These are phyloP conservation scores for Cytospora piceicola DNA, from an alignment of 2,329 filamentous ascomycete genomes.

Conservation along the genomic window DNA sequence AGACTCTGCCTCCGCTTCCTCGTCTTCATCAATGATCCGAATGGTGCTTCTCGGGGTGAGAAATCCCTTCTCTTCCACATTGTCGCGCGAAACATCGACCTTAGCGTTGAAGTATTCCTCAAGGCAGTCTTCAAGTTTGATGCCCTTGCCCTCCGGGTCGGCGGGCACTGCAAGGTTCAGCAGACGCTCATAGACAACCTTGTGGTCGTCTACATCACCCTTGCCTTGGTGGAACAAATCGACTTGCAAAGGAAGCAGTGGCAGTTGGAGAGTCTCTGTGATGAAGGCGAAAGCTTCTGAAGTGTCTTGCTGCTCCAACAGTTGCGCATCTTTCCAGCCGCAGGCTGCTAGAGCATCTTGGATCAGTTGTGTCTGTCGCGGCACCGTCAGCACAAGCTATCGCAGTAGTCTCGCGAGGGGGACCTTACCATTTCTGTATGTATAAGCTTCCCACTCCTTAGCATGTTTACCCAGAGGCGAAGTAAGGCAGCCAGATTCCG, in stretches of 20 bases:
- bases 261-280: slow-evolving; percentile 84
- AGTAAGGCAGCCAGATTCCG: slow-evolving; percentile 77
- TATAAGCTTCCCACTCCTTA: slow-evolving; percentile 83
- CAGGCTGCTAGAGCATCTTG: slow-evolving; percentile 83
- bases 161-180: slow-evolving; percentile 89
- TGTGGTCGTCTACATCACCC: slow-evolving; percentile 86
- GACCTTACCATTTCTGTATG: slow-evolving; percentile 75
- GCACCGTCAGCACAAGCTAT: slow-evolving; percentile 35
- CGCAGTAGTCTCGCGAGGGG: background rate
- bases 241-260: slow-evolving; percentile 87
- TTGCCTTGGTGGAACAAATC: slow-evolving; percentile 89
- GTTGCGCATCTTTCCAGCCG: slow-evolving; percentile 82
- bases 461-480: slow-evolving; percentile 90
- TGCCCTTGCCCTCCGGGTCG: slow-evolving; percentile 68
- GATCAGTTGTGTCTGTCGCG: slow-evolving; percentile 71
- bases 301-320: slow-evolving; percentile 86
- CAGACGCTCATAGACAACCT: slow-evolving; percentile 88
- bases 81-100: slow-evolving; percentile 84
- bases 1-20: slow-evolving; percentile 26
- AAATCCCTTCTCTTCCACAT: slow-evolving; percentile 55
- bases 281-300: slow-evolving; percentile 97
- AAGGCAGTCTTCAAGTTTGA: slow-evolving; percentile 87
- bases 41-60: slow-evolving; percentile 40
- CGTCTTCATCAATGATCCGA: slow-evolving; percentile 38
- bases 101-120: slow-evolving; percentile 94